phyloP scores from a whole-genome alignment of 140 eudicot genomes.

The Cichorium intybus region DNA sequence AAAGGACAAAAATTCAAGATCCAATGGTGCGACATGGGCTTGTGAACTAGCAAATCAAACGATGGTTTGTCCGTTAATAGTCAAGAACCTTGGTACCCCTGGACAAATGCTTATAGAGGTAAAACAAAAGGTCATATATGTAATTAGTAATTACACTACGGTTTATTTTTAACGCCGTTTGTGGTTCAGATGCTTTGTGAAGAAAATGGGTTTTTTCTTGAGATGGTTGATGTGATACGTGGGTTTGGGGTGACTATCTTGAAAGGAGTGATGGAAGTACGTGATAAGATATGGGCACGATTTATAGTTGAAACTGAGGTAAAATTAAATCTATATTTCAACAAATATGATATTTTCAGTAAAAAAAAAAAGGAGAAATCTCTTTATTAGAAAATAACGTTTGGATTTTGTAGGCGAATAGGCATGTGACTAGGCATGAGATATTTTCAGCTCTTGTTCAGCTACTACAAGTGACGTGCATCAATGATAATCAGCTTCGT shows the following conservation, averaged over 20 bases:
- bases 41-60: constrained; percentile 68
- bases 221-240: constrained; percentile 57
- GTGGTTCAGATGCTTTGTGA: constrained; percentile 70
- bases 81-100: constrained; percentile 69
- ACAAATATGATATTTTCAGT: neutral
- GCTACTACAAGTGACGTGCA: constrained; percentile 44
- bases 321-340: neutral
- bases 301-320: constrained; percentile 71
- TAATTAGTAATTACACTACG: neutral
- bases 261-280: constrained; percentile 71
- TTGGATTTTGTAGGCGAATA: constrained; percentile 43
- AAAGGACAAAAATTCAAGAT: constrained; percentile 31
- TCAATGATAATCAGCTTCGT: constrained; percentile 28
- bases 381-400: neutral
- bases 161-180: neutral
- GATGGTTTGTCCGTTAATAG: constrained; percentile 67
- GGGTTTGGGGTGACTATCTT: constrained; percentile 69
- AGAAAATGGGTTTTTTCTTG: constrained; percentile 70
- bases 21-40: constrained; percentile 83
- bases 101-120: constrained; percentile 98
- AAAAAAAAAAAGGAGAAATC: neutral
- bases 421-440: constrained; percentile 63
- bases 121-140: constrained; percentile 6
- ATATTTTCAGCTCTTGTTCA: constrained; percentile 68
- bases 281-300: constrained; percentile 63